Conservation (phyloP, 1,139 yeast species). For the Lodderomyces parapsilosis region DNA sequence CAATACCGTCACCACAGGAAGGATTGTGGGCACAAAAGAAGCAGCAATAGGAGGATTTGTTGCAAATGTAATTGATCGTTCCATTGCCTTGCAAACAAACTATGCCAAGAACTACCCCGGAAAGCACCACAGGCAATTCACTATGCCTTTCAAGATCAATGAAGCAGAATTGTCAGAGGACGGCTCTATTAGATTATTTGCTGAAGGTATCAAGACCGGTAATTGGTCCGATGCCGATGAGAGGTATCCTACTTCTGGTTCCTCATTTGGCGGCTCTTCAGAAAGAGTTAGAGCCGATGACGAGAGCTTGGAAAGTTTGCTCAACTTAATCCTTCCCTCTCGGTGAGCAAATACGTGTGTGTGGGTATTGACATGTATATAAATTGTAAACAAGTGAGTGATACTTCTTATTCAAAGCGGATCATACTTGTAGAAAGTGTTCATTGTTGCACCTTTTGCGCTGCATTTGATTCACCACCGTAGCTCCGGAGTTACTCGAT, state of each 20-base stretch:
- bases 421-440: no score
- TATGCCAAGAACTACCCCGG: constrained; percentile 43
- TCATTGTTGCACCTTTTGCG: no score
- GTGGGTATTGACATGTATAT: no score
- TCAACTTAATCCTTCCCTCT: constrained; percentile 22
- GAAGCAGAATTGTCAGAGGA: constrained; percentile 38
- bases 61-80: constrained; percentile 40
- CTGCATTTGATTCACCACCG: no score
- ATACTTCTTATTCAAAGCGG: no score
- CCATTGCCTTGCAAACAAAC: constrained; percentile 39
- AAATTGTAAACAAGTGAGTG: no score
- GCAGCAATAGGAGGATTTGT: constrained; percentile 81
- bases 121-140: constrained; percentile 44
- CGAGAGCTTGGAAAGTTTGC: constrained; percentile 32
- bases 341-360: neutral
- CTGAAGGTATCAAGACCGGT: constrained; percentile 43
- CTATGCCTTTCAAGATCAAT: constrained; percentile 42
- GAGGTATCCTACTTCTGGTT: constrained; percentile 27
- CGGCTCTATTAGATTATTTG: constrained; percentile 40
- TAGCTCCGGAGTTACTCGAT: no score
- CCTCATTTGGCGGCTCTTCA: constrained; percentile 31
- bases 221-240: constrained; percentile 36
- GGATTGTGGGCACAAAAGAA: constrained; percentile 53
- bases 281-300: constrained; percentile 38
- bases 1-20: constrained; percentile 65